Evolutionary conservation across 2,329 filamentous ascomycete species (phyloP), one percentile per base, ranked within the genome.

Genomic region (Nannizziopsis barbatae): DNA sequence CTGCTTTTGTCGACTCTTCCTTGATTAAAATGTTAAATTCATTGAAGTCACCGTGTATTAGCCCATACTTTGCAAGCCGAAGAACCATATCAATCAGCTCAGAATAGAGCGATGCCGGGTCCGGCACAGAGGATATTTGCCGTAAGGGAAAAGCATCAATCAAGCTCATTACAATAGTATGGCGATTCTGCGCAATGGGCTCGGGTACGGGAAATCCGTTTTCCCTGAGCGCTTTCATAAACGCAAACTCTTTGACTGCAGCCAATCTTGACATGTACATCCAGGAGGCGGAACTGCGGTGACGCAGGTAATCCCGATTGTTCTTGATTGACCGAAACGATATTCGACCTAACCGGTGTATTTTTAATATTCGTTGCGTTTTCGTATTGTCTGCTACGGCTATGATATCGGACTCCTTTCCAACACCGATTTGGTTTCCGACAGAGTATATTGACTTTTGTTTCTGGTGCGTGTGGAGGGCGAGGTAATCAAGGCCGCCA

Each of bases 41-140:
- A 71, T 98, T 98, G 72, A 93, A 98, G 64, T 98, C 92, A 53
- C 92, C 92, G 63, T 98, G 92, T 53, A 98, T 98, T 42, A 98
- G 72, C 5, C 92, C 92, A 57, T 89, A 81, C 53, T 80, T 80
- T 5, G 92, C 90, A 36, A 98, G 74, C 22, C 81, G 78, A 38
- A 98, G 72, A 49, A 98, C 87, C 57, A 95, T 77, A 37, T 80
- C 76, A 60, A 98, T 93, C 31, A 98, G 72, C 52, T 96, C 87
- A n/a, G 81, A 82, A 63, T 98, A 98, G 5, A 98, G 74, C n/a
- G 71, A 71, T 2, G 87, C 85, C 0, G 90, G 87, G 56, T 95
- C 79, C 30, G 87, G 84, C 1, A 98, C 83, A 20, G 76, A 76
- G 9, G 86, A 79, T 52, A 98, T 87, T 65, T 95, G 90, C 36